These are phyloP conservation scores for Sherardia arvensis DNA, from an alignment of 257 asterid species.

Conservation along the genomic window DNA sequence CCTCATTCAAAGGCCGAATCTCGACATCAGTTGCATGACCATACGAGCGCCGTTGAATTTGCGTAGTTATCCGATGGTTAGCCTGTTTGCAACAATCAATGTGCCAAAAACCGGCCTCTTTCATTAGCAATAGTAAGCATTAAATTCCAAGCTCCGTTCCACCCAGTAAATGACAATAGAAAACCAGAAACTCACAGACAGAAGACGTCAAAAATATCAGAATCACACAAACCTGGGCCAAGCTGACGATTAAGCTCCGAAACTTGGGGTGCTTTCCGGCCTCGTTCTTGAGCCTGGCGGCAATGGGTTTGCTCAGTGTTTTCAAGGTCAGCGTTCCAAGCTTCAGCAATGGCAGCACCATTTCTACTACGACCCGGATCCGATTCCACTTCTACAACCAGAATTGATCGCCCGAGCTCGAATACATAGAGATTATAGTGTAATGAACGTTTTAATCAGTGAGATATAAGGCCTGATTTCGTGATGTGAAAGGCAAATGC, in stretches of 20 bases:
- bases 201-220: background rate
- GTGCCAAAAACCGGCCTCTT: background rate
- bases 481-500: slow-evolving; percentile 31
- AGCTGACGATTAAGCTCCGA: slow-evolving; percentile 51
- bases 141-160: background rate
- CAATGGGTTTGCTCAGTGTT: slow-evolving; percentile 86
- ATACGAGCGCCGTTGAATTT: slow-evolving; percentile 84
- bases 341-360: slow-evolving; percentile 79
- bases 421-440: background rate
- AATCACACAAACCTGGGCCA: slow-evolving; percentile 61
- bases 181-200: background rate
- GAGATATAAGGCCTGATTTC: slow-evolving; percentile 16
- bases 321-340: slow-evolving; percentile 92
- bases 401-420: background rate
- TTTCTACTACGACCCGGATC: slow-evolving; percentile 14
- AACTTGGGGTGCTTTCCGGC: slow-evolving; percentile 83
- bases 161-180: background rate
- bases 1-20: slow-evolving; percentile 90
- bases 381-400: background rate
- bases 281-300: slow-evolving; percentile 58
- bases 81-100: slow-evolving; percentile 36
- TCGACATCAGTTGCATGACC: slow-evolving; percentile 92
- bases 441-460: background rate
- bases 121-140: slow-evolving; percentile 5
- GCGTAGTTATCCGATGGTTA: slow-evolving; percentile 82